A percentile compares a stretch with the other conserved stretches of the same genome.
phyloP scores from a whole-genome alignment of 2,329 filamentous ascomycete species.

The Colletotrichum sp. region DNA sequence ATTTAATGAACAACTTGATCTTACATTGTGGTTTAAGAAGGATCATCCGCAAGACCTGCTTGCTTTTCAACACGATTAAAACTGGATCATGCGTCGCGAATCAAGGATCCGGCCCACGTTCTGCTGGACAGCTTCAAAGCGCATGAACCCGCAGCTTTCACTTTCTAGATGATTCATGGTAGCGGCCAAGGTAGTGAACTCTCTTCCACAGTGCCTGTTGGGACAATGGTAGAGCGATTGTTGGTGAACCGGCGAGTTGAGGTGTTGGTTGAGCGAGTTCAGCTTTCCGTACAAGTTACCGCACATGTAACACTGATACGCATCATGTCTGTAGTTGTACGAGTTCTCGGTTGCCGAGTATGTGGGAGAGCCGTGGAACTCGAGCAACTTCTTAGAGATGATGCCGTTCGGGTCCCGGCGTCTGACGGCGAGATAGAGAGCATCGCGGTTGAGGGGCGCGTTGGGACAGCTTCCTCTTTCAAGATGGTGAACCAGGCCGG shows the following conservation, averaged over 20 bases:
- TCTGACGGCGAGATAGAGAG: slow-evolving; percentile 50
- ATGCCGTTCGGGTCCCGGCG: slow-evolving; percentile 49
- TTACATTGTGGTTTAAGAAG: not conserved
- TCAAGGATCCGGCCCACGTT: not conserved
- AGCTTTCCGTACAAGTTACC: slow-evolving; percentile 27
- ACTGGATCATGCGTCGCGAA: slow-evolving; percentile 27
- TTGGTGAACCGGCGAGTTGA: slow-evolving; percentile 54
- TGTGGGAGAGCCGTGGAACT: slow-evolving; percentile 39
- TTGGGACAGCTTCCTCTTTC: slow-evolving; percentile 57
- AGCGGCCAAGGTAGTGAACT: slow-evolving; percentile 43
- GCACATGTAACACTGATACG: slow-evolving; percentile 58
- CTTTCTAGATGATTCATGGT: slow-evolving; percentile 50
- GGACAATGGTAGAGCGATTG: slow-evolving; percentile 45
- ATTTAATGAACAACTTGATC: not conserved
- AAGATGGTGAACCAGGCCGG: slow-evolving; percentile 60
- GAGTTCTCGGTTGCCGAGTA: slow-evolving; percentile 44
- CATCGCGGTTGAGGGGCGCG: slow-evolving; percentile 52
- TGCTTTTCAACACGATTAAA: not conserved
- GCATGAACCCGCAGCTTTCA: slow-evolving; percentile 41
- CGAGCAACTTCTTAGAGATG: slow-evolving; percentile 57
- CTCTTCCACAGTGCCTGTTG: slow-evolving; percentile 32
- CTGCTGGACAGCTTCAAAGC: slow-evolving; percentile 40
- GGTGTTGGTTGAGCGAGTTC: slow-evolving; percentile 53
- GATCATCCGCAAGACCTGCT: not conserved
- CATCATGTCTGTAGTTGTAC: slow-evolving; percentile 30